Percentiles rank a stretch among this genome's conserved stretches.
Evolutionary conservation across 2,329 filamentous ascomycete genomes (phyloP).

Genomic region (Ophiostoma tasmaniense): DNA sequence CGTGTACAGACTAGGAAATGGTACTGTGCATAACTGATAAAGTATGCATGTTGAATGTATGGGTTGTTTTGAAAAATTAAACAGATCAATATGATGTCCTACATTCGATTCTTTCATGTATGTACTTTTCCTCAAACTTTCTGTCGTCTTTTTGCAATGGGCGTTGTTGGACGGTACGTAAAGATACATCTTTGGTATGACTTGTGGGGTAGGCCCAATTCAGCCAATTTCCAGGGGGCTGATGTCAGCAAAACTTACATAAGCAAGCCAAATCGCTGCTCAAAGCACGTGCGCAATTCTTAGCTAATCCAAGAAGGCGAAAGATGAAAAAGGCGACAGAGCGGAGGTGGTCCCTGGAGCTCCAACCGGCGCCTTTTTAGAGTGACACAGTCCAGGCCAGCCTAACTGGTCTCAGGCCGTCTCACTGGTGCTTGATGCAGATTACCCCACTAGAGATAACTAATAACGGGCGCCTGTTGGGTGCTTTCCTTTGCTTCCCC

Average conservation of each 20-base stretch:
- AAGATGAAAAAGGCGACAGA: neutral
- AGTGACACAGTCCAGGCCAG: conserved; percentile 1
- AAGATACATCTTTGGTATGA: neutral
- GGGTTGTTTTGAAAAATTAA: neutral
- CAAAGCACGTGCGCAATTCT: neutral
- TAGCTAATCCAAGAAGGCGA: neutral
- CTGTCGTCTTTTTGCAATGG: neutral
- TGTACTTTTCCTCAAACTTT: neutral
- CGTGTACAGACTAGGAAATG: neutral
- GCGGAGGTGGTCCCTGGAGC: neutral
- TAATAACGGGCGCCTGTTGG: conserved; percentile 3
- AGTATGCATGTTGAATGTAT: neutral
- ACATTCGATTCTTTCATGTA: neutral
- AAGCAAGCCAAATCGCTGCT: neutral
- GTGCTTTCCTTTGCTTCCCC: neutral
- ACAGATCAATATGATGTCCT: neutral
- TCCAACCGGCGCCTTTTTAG: conserved; percentile 5
- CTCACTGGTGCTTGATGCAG: neutral
- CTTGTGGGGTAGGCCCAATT: neutral
- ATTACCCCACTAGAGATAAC: conserved; percentile 6
- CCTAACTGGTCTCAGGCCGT: neutral
- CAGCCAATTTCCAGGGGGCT: neutral
- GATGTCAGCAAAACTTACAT: neutral
- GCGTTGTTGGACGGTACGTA: neutral
- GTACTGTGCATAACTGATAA: neutral